Evolutionary conservation across 306 rosid species (phyloP).

Genomic region (Hippophae rhamnoides): DNA sequence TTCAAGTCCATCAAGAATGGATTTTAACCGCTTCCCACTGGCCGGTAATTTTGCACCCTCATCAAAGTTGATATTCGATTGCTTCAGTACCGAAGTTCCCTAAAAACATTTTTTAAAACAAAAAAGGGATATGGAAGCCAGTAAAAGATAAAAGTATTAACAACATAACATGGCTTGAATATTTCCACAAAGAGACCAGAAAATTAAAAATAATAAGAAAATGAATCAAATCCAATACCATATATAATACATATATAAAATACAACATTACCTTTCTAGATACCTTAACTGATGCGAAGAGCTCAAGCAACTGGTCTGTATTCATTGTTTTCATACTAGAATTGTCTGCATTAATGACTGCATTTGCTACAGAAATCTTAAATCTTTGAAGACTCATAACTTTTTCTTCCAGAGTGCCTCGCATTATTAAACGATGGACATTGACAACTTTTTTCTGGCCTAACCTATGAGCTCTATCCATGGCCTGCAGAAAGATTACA

Average conservation of each 20-base stretch:
- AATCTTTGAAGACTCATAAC: conserved; percentile 91
- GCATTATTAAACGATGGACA: conserved; percentile 96
- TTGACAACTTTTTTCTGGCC: conserved; percentile 93
- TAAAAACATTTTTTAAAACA: conserved; percentile 10
- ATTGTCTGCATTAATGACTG: conserved; percentile 91
- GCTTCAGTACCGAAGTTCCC: conserved; percentile 50
- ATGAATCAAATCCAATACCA: neutral
- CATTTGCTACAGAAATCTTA: conserved; percentile 82
- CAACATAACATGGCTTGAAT: neutral
- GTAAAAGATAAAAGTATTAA: neutral
- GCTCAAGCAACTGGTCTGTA: conserved; percentile 94
- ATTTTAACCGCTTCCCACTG: conserved; percentile 74
- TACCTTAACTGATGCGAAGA: conserved; percentile 73
- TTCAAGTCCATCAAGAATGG: conserved; percentile 87
- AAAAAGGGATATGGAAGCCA: neutral
- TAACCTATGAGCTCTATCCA: conserved; percentile 97
- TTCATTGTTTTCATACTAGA: conserved; percentile 98
- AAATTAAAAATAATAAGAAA: no score
- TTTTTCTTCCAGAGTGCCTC: conserved; percentile 95
- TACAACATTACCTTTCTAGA: conserved; percentile 49
- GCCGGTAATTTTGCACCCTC: conserved; percentile 41
- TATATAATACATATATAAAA: neutral
- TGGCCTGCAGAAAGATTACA: conserved; percentile 51
- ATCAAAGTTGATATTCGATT: conserved; percentile 32
- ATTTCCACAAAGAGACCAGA: neutral